Base-by-base conservation (phyloP, 345 rosid species). In the Euclidium syriacum region DNA sequence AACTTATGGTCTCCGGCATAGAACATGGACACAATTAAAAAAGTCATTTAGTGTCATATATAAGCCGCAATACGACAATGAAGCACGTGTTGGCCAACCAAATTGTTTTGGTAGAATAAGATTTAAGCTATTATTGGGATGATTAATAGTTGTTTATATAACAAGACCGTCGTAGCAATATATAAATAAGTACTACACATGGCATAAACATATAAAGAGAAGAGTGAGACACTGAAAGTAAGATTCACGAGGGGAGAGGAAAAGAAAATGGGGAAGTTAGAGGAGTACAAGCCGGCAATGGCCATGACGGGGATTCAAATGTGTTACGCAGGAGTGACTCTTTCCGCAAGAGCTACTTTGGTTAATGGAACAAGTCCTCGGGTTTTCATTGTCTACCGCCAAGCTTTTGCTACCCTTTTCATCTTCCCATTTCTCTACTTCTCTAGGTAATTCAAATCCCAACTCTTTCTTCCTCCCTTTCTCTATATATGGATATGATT, bases 341-440 rank as follows among this genome's bases (percentile, higher is more conserved):
- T 77, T n/a, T 49, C 53, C 4, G 62, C 72, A 7, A 73, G 72
- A 62, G 70, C 70, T 33, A 65, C 78, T 32, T 17, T 77, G 51
- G 61, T 65, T 41, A 52, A 65, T 43, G 81, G 81, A n/a, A 32
- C 60, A 72, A 77, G 70, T 42, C 78, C 81, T 34, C 52, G 73
- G 1, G 70, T 77, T 54, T 77, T 77, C 55, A 69, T 73, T 8
- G 54, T 77, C 55, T 77, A 77, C 5, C 65, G 81, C 16, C 81
- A 77, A 73, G 81, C 81, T 57, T 54, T 73, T 43, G 81, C 81
- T 6, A 77, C 81, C 24, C 16, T 73, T 39, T 58, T 54, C 57
- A 73, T 77, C 68, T 52, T 60, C 53, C 78, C 78, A 16, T 42
- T 73, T 43, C 49, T 75, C 63, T 73, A 41, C 50, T 30, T 77